Evolutionary conservation across 1,284 basidiomycete species (phyloP).

Genomic region (Cryptococcus sp.): DNA sequence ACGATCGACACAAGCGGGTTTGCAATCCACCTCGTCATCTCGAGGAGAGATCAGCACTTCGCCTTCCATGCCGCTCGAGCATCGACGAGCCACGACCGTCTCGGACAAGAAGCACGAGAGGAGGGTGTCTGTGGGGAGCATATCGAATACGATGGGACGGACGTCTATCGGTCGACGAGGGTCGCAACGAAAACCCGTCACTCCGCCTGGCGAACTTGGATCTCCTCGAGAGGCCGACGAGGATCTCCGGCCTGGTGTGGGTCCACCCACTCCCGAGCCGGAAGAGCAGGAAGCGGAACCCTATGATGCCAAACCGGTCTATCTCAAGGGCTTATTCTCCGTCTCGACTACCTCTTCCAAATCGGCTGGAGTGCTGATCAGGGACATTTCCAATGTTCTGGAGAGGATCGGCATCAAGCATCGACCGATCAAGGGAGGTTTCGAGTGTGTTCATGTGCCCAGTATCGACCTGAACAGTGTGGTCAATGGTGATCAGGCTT

Average conservation of each 20-base stretch:
- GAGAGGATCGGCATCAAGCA: slow-evolving; percentile 93
- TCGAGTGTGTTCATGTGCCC: slow-evolving; percentile 91
- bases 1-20: slow-evolving; percentile 3
- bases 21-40: slow-evolving; percentile 3
- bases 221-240: slow-evolving; percentile 25
- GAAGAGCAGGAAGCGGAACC: slow-evolving; percentile 18
- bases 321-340: slow-evolving; percentile 84
- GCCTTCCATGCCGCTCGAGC: slow-evolving; percentile 23
- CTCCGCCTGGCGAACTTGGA: slow-evolving; percentile 18
- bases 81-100: slow-evolving; percentile 63
- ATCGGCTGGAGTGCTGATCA: slow-evolving; percentile 68
- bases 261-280: slow-evolving; percentile 3
- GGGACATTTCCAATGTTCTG: slow-evolving; percentile 78
- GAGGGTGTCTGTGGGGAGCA: slow-evolving; percentile 52
- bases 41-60: slow-evolving; percentile 13
- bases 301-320: slow-evolving; percentile 74
- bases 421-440: slow-evolving; percentile 81
- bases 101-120: slow-evolving; percentile 68
- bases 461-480: slow-evolving; percentile 82
- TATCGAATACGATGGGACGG: slow-evolving; percentile 27
- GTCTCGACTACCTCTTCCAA: slow-evolving; percentile 95
- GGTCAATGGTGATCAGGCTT: slow-evolving; percentile 42
- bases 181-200: slow-evolving; percentile 23
- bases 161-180: slow-evolving; percentile 23
- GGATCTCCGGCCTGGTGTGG: background rate